phyloP scores from a whole-genome alignment of 805 yeast genomes.

The Candida alai region DNA sequence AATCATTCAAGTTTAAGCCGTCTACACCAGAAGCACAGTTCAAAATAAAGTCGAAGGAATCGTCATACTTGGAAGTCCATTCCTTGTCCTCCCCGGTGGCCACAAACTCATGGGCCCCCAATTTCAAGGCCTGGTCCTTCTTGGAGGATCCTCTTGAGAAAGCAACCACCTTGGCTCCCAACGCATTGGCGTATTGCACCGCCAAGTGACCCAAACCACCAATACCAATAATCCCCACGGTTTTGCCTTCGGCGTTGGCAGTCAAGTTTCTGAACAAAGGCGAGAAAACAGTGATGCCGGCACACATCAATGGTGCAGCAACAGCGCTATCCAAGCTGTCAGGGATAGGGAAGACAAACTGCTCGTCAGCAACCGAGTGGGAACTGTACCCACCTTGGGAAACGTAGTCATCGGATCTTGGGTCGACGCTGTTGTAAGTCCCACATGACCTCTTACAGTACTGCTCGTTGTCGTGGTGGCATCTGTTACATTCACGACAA shows the following conservation, averaged over 20 bases:
- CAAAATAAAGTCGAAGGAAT: constrained; percentile 43
- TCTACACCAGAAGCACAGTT: constrained; percentile 39
- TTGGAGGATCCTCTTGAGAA: constrained; percentile 27
- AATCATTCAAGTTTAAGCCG: constrained; percentile 29
- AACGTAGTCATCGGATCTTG: constrained; percentile 22
- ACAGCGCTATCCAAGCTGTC: constrained; percentile 35
- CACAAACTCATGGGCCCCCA: constrained; percentile 34
- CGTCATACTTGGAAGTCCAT: constrained; percentile 31
- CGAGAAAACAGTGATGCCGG: constrained; percentile 52
- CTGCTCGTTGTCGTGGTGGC: constrained; percentile 34
- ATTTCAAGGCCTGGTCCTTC: constrained; percentile 25
- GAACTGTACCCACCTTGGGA: constrained; percentile 51
- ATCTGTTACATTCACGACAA: constrained; percentile 62
- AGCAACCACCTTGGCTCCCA: constrained; percentile 62
- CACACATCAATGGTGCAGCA: constrained; percentile 56
- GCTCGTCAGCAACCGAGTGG: constrained; percentile 41
- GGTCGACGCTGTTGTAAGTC: constrained; percentile 51
- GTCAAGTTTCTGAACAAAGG: constrained; percentile 45
- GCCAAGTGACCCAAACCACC: constrained; percentile 71
- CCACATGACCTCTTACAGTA: constrained; percentile 48
- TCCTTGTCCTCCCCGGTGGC: constrained; percentile 50
- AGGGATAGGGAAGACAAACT: constrained; percentile 48
- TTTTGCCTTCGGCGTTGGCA: constrained; percentile 22
- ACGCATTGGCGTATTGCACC: constrained; percentile 53
- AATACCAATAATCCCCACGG: constrained; percentile 59